Evolutionary conservation across 2,329 filamentous ascomycete species (phyloP).

Genomic region (Nannizziopsis barbatae): DNA sequence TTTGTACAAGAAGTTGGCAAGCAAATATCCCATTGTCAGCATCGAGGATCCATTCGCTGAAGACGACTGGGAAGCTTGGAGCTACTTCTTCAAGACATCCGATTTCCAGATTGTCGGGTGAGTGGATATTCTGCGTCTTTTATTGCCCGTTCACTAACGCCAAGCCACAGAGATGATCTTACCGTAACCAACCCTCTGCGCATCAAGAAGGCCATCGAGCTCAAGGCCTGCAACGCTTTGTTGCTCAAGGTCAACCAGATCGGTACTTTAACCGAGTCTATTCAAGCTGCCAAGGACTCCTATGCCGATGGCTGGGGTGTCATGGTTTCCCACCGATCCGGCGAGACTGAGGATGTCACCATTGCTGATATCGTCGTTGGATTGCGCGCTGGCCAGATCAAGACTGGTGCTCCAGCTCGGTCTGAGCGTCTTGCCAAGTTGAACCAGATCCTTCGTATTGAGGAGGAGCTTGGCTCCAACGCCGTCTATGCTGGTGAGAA

Average conservation of each 20-base stretch:
- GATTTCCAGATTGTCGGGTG: conserved; percentile 91
- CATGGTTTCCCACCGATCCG: conserved; percentile 98
- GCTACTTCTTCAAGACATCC: conserved; percentile 99
- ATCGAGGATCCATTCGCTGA: conserved; percentile 99
- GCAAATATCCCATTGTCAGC: conserved; percentile 97
- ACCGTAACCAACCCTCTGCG: conserved; percentile 97
- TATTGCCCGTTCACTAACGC: neutral
- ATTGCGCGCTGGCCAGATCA: conserved; percentile 95
- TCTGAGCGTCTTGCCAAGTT: conserved; percentile 99
- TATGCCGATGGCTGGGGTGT: conserved; percentile 94
- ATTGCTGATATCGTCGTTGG: conserved; percentile 97
- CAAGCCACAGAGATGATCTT: conserved; percentile 62
- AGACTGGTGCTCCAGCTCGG: conserved; percentile 90
- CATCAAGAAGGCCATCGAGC: conserved; percentile 99
- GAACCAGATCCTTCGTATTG: conserved; percentile 99
- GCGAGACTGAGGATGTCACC: conserved; percentile 99
- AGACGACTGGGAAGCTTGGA: conserved; percentile 99
- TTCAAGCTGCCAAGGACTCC: conserved; percentile 97
- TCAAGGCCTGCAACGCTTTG: conserved; percentile 96
- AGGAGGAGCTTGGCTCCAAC: conserved; percentile 92
- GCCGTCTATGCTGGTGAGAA: conserved; percentile 84
- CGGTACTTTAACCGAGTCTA: conserved; percentile 94
- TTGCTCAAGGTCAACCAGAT: conserved; percentile 99
- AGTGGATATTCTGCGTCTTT: conserved; percentile 16
- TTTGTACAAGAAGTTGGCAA: conserved; percentile 72